Percentiles rank a stretch among this genome's conserved stretches.
These are phyloP conservation scores for Cubamyces lactineus DNA, from an alignment of 768 basidiomycete species.

Conservation along the genomic window DNA sequence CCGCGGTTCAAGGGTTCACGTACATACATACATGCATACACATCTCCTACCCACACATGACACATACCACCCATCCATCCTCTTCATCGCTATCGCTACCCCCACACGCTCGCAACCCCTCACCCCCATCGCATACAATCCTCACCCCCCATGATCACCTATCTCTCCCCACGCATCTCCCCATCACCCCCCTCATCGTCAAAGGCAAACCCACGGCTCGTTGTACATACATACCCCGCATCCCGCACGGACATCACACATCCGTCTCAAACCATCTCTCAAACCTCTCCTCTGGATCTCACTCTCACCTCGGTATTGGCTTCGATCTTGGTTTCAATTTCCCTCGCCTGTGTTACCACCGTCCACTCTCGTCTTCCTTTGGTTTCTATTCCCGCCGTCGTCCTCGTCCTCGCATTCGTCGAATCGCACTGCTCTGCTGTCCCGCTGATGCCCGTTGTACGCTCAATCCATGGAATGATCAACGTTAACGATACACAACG, in stretches of 20 bases:
- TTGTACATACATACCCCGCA: slow-evolving; percentile 1
- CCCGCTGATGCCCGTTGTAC: no score
- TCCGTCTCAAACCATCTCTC: not conserved
- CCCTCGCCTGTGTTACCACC: no score
- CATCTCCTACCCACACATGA: not conserved
- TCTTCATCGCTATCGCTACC: no score
- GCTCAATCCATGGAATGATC: no score
- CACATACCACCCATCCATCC: not conserved
- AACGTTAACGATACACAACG: no score
- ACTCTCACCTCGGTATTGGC: no score
- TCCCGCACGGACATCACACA: not conserved
- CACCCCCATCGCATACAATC: not conserved
- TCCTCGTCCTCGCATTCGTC: no score
- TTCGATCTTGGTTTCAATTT: no score
- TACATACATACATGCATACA: not conserved
- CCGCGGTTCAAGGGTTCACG: not conserved
- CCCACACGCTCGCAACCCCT: not conserved
- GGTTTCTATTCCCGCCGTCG: no score
- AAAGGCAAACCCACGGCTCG: not conserved
- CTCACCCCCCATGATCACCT: not conserved
- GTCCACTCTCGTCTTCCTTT: no score
- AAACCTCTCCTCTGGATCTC: no score
- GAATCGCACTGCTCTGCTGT: no score
- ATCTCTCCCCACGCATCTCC: not conserved
- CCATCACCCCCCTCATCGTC: not conserved